These are phyloP conservation scores for Neopestalotiopsis clavispora DNA, from an alignment of 2,329 filamentous ascomycete genomes.

Conservation along the genomic window DNA sequence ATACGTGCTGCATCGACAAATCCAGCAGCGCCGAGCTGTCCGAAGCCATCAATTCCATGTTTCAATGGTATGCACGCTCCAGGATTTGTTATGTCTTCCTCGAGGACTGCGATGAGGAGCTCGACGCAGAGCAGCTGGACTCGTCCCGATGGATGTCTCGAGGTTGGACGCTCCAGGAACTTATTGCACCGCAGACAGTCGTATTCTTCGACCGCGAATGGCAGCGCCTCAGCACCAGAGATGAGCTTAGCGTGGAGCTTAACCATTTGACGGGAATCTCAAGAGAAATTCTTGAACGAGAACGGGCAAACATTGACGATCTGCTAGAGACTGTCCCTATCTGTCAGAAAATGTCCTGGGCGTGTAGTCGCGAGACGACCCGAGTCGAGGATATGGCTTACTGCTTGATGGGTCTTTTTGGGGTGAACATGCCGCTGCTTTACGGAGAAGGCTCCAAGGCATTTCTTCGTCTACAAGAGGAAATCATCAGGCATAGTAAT, in stretches of 20 bases:
- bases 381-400: slow-evolving; percentile 2
- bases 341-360: not conserved
- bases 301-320: not conserved
- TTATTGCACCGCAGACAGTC: slow-evolving; percentile 8
- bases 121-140: too few species aligned
- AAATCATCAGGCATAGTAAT: not conserved
- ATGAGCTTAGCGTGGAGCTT: not conserved
- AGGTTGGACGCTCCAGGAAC: slow-evolving; percentile 14
- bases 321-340: too few species aligned
- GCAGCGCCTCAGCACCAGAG: not conserved
- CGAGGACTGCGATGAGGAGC: not conserved
- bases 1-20: slow-evolving; percentile 10
- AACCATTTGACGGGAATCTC: not conserved
- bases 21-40: not conserved
- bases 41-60: slow-evolving; percentile 11
- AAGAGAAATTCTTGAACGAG: not conserved
- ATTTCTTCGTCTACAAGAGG: not conserved
- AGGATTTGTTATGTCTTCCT: not conserved
- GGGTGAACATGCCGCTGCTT: not conserved
- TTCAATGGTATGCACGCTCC: not conserved
- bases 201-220: slow-evolving; percentile 14
- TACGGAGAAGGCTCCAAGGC: not conserved
- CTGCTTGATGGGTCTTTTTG: slow-evolving; percentile 1
- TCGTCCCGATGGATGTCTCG: slow-evolving; percentile 9
- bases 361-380: not conserved